Base-by-base conservation (phyloP, 176 grass and related monocot genomes). In the Triticum turgidum region DNA sequence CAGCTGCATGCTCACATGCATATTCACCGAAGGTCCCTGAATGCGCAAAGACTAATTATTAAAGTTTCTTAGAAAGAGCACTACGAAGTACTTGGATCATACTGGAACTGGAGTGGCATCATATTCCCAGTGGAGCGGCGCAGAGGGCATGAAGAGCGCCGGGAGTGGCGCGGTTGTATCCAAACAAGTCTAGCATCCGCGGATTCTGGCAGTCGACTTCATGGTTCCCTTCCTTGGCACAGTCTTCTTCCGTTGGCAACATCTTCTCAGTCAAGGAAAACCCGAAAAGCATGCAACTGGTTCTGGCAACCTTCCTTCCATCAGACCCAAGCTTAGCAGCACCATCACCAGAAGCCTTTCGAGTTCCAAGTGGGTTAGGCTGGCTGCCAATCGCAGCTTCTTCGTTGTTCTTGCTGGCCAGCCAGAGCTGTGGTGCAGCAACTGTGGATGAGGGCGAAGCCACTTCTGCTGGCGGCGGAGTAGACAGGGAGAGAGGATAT, bases 181-280 rank as follows among this genome's bases (percentile, higher is more conserved):
- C 92, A 44, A 92, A 91, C 82, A 91, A 89, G 20, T 94, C 90
- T 42, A 91, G 81, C 84, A 94, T 82, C 71, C 85, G 70, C 10
- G 86, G 86, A 70, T 88, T 88, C 68, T 88, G 90, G 65, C 77
- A 72, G 17, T 85, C 90, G 25, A 73, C 22, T 34, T 92, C 93
- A 76, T 88, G 80, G 27, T 24, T 85, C 70, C 39, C 87, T 71
- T 95, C 84, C 37, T 89, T 88, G 86, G 63, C 84, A 58, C 76
- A 64, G 17, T 79, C 87, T 45, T 94, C 81, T 71, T 91, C 89
- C 78, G 89, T 67, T 79, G 83, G 84, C 32, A 88, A 45, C 47
- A 94, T 89, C 83, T 87, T 99, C 61, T 99, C 90, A 11, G 82
- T 97, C 44, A 99, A 84, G 68, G 94, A 88, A 76, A 99, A 99